A percentile compares a stretch with the other conserved stretches of the same genome.
Evolutionary conservation across 2,329 filamentous ascomycete species (phyloP).

Genomic region (Aureobasidium sp.): DNA sequence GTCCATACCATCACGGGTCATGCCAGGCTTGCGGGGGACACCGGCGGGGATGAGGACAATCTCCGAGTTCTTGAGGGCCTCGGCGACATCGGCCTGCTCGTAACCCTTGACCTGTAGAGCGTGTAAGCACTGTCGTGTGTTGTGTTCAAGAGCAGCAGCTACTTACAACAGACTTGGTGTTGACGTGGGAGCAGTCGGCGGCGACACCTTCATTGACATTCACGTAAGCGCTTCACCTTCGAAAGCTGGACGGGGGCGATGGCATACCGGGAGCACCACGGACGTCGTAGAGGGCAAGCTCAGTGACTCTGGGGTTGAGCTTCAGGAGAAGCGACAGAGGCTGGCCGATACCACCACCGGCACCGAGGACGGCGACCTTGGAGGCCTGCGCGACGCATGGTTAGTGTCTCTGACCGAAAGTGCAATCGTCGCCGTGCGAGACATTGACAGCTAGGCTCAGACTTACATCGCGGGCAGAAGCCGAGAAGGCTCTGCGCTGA

Average conservation of each 20-base stretch:
- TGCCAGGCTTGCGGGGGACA: conserved; percentile 98
- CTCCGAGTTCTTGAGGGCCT: conserved; percentile 76
- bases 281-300: conserved; percentile 97
- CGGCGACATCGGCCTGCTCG: conserved; percentile 64
- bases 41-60: conserved; percentile 96
- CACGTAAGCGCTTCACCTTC: neutral
- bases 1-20: conserved; percentile 79
- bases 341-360: conserved; percentile 95
- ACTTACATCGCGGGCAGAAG: conserved; percentile 43
- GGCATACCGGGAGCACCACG: conserved; percentile 76
- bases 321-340: conserved; percentile 96
- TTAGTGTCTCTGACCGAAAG: neutral
- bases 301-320: conserved; percentile 89
- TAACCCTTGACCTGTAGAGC: conserved; percentile 71
- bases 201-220: conserved; percentile 65
- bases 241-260: neutral
- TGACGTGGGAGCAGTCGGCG: conserved; percentile 96
- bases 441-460: conserved; percentile 5
- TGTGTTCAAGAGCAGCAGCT: neutral
- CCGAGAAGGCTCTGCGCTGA: conserved; percentile 46
- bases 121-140: neutral
- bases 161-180: conserved; percentile 77
- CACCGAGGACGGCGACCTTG: conserved; percentile 96
- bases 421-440: neutral
- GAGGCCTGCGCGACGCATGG: conserved; percentile 55